These are phyloP conservation scores for Abelmoschus esculentus DNA, from an alignment of 345 rosid genomes.

Conservation along the genomic window DNA sequence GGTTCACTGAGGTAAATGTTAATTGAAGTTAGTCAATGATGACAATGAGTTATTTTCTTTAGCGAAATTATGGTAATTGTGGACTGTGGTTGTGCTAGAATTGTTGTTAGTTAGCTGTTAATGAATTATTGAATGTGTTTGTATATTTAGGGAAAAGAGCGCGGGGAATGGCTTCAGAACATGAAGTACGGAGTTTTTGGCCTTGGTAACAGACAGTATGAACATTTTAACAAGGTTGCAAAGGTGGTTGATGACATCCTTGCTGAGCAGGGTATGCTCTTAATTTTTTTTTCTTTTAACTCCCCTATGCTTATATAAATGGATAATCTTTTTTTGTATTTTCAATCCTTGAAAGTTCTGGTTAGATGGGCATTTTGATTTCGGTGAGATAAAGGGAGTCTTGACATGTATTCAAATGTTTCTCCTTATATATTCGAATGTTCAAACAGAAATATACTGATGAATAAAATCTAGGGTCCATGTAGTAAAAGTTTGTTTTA, in stretches of 20 bases:
- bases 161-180: conserved; percentile 61
- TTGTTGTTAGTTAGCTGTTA: background rate
- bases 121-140: background rate
- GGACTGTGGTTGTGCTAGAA: background rate
- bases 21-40: conserved; percentile 1
- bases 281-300: background rate
- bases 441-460: conserved; percentile 2
- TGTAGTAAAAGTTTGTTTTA: background rate
- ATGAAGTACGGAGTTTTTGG: conserved; percentile 87
- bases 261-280: conserved; percentile 61
- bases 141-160: conserved; percentile 53
- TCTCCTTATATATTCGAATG: background rate
- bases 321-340: background rate
- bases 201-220: conserved; percentile 92
- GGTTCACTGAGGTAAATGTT: conserved; percentile 78
- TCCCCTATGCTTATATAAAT: background rate
- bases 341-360: background rate
- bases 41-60: background rate
- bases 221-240: conserved; percentile 95
- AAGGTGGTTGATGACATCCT: conserved; percentile 69
- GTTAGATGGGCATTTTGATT: background rate
- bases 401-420: background rate
- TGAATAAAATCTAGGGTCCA: background rate
- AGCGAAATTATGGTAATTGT: conserved; percentile 10
- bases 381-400: background rate